Evolutionary conservation across 1,284 basidiomycete species (phyloP), one percentile per base, ranked within the genome.

Genomic region (Cryptococcus hybrid): DNA sequence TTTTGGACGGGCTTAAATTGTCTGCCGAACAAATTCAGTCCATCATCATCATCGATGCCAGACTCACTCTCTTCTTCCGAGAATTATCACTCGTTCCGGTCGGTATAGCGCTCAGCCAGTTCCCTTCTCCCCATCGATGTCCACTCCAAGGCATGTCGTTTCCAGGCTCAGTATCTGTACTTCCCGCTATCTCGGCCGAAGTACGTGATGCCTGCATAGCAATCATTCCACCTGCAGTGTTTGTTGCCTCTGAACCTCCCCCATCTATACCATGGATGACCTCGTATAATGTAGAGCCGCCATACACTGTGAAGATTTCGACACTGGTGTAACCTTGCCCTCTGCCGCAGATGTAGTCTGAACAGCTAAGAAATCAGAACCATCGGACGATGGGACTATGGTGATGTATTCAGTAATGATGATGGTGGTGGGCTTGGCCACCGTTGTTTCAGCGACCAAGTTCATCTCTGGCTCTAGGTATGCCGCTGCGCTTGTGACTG

Each of bases 101-200:
- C 3, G 37, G 49, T 18, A 51, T 38, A 18, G 49, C 49, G 49
- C 37, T 51, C 49, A 51, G 24, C 49, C 49, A 51, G n/a, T 38
- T 36, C 34, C 48, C 48, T n/a, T 39, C 2, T 36, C 49, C 49
- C 36, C n/a, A 39, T 15, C 7, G 24, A 24, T 35, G 13, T 35
- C 47, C 15, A 48, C 13, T 24, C 45, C 13, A 30, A n/a, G 9
- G 13, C 47, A 30, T 24, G 6, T 18, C 47, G 15, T 13, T 30
- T 30, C 8, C 45, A 9, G 45, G 45, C 9, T 37, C 12, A 9
- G 43, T 18, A 13, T 18, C 43, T 18, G 43, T 7, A 13, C 6
- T 44, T 44, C 9, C 43, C 2, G 6, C 43, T 15, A 13, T 13
- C 24, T 18, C 24, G 24, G 24, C 24, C 24, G 24, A 24, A 24